phyloP scores from a whole-genome alignment of 1,284 basidiomycete species.

The Thecaphora frezii region DNA sequence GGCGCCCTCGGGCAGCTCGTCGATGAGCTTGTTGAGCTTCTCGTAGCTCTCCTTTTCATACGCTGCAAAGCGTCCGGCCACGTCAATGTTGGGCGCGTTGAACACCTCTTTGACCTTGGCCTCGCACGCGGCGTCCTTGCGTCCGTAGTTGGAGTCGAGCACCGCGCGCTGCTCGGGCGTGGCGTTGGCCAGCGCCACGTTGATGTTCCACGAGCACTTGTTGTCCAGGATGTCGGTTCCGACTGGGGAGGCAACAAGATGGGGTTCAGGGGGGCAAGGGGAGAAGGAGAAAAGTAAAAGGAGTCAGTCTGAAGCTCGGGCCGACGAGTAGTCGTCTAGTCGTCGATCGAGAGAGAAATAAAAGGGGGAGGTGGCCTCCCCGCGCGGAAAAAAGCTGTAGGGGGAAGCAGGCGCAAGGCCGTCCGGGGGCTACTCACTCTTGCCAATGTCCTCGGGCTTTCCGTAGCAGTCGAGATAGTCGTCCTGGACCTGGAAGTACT shows the following conservation, averaged over 20 bases:
- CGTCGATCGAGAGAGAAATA: too few relatives aligned
- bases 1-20: slow-evolving; percentile 43
- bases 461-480: slow-evolving; percentile 94
- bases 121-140: slow-evolving; percentile 72
- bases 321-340: too few relatives aligned
- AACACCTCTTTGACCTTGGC: slow-evolving; percentile 76
- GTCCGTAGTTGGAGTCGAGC: slow-evolving; percentile 79
- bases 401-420: too few relatives aligned
- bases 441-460: slow-evolving; percentile 87
- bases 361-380: too few relatives aligned
- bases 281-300: neutral
- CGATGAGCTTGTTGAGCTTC: slow-evolving; percentile 53
- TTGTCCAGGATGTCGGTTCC: slow-evolving; percentile 98
- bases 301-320: neutral
- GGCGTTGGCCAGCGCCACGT: slow-evolving; percentile 76
- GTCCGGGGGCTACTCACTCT: slow-evolving; percentile 61
- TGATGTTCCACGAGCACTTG: slow-evolving; percentile 98
- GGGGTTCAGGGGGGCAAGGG: neutral
- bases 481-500: slow-evolving; percentile 99
- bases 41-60: slow-evolving; percentile 80
- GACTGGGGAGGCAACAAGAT: slow-evolving; percentile 60
- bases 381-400: too few relatives aligned
- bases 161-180: slow-evolving; percentile 67
- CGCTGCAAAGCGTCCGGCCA: slow-evolving; percentile 66
- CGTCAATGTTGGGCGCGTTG: slow-evolving; percentile 70